Conservation (phyloP, 2,329 filamentous ascomycete species). For the Fusarium pseudocircinatum region DNA sequence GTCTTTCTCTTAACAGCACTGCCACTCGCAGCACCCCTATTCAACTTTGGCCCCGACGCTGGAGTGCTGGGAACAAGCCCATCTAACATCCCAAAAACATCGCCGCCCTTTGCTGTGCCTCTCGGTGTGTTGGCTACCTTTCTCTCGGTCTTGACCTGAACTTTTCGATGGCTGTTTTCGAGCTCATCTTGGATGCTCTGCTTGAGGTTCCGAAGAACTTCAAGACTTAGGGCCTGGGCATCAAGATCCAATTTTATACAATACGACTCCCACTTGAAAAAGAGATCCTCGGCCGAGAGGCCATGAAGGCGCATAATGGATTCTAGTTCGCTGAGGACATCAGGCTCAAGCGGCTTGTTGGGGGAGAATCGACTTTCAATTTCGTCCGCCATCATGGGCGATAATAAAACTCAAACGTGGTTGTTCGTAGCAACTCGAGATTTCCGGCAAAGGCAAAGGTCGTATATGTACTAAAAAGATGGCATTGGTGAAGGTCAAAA, state of each 20-base stretch:
- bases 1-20: slow-evolving; percentile 48
- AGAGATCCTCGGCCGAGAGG: slow-evolving; percentile 84
- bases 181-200: slow-evolving; percentile 85
- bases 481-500: slow-evolving; percentile 13
- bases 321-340: slow-evolving; percentile 82
- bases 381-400: slow-evolving; percentile 49
- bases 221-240: slow-evolving; percentile 73
- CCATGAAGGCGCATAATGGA: slow-evolving; percentile 88
- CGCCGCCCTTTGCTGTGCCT: slow-evolving; percentile 61
- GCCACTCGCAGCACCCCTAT: slow-evolving; percentile 44
- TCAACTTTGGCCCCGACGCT: slow-evolving; percentile 56
- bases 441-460: background rate
- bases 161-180: slow-evolving; percentile 77
- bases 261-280: slow-evolving; percentile 99
- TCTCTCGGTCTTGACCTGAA: slow-evolving; percentile 70
- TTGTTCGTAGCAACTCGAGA: background rate
- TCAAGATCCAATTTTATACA: slow-evolving; percentile 92
- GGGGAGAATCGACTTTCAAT: slow-evolving; percentile 51
- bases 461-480: slow-evolving; percentile 3
- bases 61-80: slow-evolving; percentile 74
- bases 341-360: slow-evolving; percentile 69
- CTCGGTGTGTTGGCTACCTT: slow-evolving; percentile 71
- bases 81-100: slow-evolving; percentile 88
- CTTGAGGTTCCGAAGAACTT: slow-evolving; percentile 81
- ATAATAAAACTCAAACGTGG: background rate